Evolutionary conservation across 441 rosid genomes (phyloP).

Genomic region (Euphorbia schlechtendalii): DNA sequence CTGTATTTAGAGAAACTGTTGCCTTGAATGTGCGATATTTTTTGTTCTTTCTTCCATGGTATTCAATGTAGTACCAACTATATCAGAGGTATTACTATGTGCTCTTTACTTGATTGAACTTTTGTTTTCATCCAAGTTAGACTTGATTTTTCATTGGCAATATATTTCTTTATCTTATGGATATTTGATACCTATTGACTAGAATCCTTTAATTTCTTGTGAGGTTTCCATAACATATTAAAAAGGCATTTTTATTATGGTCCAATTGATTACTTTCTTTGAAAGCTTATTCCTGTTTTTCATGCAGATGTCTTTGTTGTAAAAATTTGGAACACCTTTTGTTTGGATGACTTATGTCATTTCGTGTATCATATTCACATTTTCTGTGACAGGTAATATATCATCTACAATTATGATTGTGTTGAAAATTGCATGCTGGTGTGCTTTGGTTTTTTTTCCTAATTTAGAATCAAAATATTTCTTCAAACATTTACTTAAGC

Average conservation of each 20-base stretch:
- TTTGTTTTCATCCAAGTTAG: slow-evolving; percentile 10
- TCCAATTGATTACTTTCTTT: slow-evolving; percentile 20
- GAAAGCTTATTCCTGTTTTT: slow-evolving; percentile 31
- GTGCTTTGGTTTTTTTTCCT: background rate
- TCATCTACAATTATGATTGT: slow-evolving; percentile 1
- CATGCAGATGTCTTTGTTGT: slow-evolving; percentile 78
- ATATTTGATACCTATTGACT: background rate
- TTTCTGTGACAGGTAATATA: slow-evolving; percentile 64
- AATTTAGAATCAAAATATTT: background rate
- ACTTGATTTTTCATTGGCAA: slow-evolving; percentile 5
- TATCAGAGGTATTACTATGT: slow-evolving; percentile 59
- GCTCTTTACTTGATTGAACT: slow-evolving; percentile 16
- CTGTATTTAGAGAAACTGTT: too few relatives aligned
- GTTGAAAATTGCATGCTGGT: slow-evolving; percentile 2
- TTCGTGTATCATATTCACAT: slow-evolving; percentile 70
- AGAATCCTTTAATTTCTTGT: slow-evolving; percentile 1
- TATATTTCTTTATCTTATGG: background rate
- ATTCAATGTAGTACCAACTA: slow-evolving; percentile 81
- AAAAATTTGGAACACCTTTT: slow-evolving; percentile 78
- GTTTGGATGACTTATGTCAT: slow-evolving; percentile 76
- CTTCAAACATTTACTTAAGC: slow-evolving; percentile 1
- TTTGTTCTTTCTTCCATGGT: slow-evolving; percentile 83
- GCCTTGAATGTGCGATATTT: slow-evolving; percentile 86
- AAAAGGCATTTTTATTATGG: too few relatives aligned
- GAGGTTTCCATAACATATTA: background rate